phyloP scores from a whole-genome alignment of 352 stramenopile genomes.

The Aphanomyces astaci region DNA sequence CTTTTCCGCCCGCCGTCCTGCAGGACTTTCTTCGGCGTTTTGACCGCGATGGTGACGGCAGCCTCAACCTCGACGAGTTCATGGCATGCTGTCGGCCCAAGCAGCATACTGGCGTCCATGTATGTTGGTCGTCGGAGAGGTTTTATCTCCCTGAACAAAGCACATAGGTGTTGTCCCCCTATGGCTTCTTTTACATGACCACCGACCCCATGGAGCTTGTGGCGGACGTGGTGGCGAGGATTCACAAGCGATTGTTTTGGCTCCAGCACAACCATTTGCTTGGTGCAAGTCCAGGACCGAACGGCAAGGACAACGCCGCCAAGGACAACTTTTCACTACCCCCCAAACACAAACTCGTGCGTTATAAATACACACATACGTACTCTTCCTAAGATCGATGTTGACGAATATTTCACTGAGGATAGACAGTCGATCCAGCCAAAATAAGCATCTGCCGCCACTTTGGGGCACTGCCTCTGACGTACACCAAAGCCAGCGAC shows the following conservation, averaged over 20 bases:
- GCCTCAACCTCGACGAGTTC: conserved; percentile 43
- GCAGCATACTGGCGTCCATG: conserved; percentile 34
- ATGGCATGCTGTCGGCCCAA: conserved; percentile 36
- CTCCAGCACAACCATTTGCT: conserved; percentile 45
- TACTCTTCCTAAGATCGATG: conserved; percentile 18
- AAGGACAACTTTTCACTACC: too few species aligned
- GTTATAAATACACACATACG: too few species aligned
- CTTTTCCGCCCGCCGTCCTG: conserved; percentile 30
- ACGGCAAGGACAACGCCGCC: too few species aligned
- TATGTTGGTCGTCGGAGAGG: too few species aligned
- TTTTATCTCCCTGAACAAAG: too few species aligned
- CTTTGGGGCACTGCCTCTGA: conserved; percentile 31
- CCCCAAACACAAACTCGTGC: too few species aligned
- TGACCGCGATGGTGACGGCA: conserved; percentile 36
- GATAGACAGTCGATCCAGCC: conserved; percentile 31
- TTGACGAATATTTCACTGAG: conserved; percentile 27
- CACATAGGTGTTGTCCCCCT: conserved; percentile 30
- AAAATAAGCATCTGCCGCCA: conserved; percentile 17
- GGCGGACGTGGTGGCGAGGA: conserved; percentile 30
- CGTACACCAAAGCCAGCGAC: conserved; percentile 24
- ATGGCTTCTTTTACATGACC: conserved; percentile 39
- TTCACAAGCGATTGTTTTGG: conserved; percentile 47
- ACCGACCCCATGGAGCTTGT: conserved; percentile 29
- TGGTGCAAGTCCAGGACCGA: neutral
- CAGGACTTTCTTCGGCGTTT: conserved; percentile 40